Percentiles rank a stretch among this genome's conserved stretches.
Evolutionary conservation across 768 basidiomycete genomes (phyloP).

Genomic region (Cystofilobasidium bisporidii): DNA sequence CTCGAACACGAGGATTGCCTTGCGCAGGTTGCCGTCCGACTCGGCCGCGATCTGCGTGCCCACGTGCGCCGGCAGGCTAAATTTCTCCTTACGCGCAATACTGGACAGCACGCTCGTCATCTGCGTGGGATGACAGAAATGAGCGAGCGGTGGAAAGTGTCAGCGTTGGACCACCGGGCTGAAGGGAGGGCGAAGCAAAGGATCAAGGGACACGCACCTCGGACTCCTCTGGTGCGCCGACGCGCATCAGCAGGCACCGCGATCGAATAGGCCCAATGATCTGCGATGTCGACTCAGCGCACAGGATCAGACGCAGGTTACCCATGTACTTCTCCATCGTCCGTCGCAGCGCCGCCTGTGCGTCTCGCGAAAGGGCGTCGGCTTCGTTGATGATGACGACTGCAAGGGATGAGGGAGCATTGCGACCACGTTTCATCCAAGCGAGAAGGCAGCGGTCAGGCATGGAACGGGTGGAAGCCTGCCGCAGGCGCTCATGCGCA

Average conservation of each 20-base stretch:
- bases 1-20: conserved; percentile 88
- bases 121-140: conserved; percentile 41
- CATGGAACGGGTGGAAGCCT: no score
- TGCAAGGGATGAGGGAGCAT: conserved; percentile 38
- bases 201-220: conserved; percentile 65
- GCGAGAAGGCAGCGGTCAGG: no score
- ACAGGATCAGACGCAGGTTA: conserved; percentile 91
- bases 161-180: no score
- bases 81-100: conserved; percentile 69
- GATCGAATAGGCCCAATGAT: conserved; percentile 95
- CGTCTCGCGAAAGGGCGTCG: conserved; percentile 86
- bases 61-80: conserved; percentile 69
- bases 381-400: conserved; percentile 99
- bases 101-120: conserved; percentile 67
- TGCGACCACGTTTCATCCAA: no score
- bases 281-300: conserved; percentile 87
- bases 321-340: conserved; percentile 99
- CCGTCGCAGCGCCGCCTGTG: conserved; percentile 87
- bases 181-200: no score
- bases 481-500: no score
- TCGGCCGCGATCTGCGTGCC: conserved; percentile 67
- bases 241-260: conserved; percentile 85
- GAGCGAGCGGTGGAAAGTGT: no score
- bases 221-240: conserved; percentile 68
- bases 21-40: conserved; percentile 80